Percentiles rank a stretch among this genome's conserved stretches.
These are phyloP conservation scores for Nevesoporus exiguus DNA, from an alignment of 768 basidiomycete genomes.

Conservation along the genomic window DNA sequence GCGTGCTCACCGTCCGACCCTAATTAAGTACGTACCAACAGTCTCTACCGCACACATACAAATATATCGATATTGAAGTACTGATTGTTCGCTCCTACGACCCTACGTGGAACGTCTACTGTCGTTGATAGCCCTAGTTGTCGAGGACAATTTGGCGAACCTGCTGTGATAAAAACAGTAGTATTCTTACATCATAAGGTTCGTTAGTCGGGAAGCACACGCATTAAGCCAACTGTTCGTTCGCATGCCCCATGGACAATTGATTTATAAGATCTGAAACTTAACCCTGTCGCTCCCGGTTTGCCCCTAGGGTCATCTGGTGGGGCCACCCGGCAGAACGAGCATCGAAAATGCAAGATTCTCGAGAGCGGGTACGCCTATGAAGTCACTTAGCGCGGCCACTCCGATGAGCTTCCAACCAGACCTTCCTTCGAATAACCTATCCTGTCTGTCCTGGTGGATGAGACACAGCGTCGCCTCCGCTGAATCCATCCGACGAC, in stretches of 20 bases:
- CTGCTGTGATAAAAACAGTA: neutral
- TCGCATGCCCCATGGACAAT: conserved; percentile 63
- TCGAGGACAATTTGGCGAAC: neutral
- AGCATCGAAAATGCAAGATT: conserved; percentile 35
- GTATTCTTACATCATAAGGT: neutral
- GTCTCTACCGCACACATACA: too few species aligned
- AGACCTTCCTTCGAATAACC: neutral
- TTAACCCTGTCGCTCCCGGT: conserved; percentile 45
- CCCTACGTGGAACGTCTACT: neutral
- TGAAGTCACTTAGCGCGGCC: conserved; percentile 71
- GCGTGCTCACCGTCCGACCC: too few species aligned
- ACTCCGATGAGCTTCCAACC: conserved; percentile 70
- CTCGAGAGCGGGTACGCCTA: conserved; percentile 46
- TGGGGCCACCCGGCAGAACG: conserved; percentile 18
- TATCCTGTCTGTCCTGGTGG: conserved; percentile 56
- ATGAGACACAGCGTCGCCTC: conserved; percentile 79
- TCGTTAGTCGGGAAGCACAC: conserved; percentile 41
- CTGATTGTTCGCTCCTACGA: neutral
- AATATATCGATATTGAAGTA: too few species aligned
- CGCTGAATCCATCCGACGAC: conserved; percentile 88
- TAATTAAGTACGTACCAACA: too few species aligned
- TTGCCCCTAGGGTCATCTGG: conserved; percentile 16
- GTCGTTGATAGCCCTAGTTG: neutral
- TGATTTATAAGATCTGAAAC: conserved; percentile 64
- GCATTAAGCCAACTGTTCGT: conserved; percentile 67